Evolutionary conservation across 169 alveolate species (phyloP).

Genomic region (Plasmodium malariae): DNA sequence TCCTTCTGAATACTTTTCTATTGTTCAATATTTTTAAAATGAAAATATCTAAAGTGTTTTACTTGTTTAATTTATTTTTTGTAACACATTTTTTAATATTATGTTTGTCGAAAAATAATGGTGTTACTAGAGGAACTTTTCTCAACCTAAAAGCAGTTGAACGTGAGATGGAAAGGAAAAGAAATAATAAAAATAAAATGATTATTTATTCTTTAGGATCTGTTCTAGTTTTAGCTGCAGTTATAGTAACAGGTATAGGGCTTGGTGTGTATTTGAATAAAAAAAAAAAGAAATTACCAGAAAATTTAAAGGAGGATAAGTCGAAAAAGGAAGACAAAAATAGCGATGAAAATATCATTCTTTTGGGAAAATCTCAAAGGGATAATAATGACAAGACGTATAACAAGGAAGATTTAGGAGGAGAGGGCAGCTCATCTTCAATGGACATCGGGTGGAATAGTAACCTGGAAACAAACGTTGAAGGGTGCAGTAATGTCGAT

Average conservation of each 20-base stretch:
- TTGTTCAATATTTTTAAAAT: not conserved
- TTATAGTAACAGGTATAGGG: constrained; percentile 22
- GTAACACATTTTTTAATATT: constrained; percentile 5
- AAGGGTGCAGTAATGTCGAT: too few species aligned
- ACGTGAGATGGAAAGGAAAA: constrained; percentile 1
- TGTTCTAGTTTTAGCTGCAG: constrained; percentile 11
- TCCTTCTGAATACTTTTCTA: not conserved
- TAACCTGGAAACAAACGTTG: too few species aligned
- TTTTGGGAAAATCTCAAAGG: not conserved
- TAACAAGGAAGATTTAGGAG: not conserved
- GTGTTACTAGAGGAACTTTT: not conserved
- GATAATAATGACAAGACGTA: not conserved
- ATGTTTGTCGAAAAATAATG: not conserved
- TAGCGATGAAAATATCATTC: not conserved
- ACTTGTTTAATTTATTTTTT: constrained; percentile 5
- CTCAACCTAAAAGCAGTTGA: not conserved
- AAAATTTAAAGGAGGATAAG: not conserved
- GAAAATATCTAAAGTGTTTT: constrained; percentile 25
- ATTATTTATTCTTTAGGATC: constrained; percentile 20
- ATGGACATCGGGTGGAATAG: too few species aligned
- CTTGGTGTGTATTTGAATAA: constrained; percentile 20
- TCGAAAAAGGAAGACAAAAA: not conserved
- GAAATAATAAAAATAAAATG: constrained; percentile 8
- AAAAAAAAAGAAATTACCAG: constrained; percentile 9
- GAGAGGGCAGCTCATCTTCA: too few species aligned